Evolutionary conservation across 768 basidiomycete species (phyloP).

Genomic region (Psilocybe sp.): DNA sequence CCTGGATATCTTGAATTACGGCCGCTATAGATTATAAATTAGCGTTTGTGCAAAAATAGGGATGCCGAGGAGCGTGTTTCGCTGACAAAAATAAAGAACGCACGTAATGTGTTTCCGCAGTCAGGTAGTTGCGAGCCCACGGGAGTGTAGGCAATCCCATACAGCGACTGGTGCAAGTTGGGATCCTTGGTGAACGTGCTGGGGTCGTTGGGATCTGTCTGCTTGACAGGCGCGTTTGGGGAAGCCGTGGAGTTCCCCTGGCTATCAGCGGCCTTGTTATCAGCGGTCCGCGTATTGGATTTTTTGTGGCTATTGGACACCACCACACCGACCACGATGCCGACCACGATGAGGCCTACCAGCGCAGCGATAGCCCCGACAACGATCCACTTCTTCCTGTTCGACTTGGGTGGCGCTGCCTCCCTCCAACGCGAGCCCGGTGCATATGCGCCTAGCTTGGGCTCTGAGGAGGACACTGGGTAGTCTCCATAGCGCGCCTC

Average conservation of each 20-base stretch:
- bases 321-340: slow-evolving; percentile 54
- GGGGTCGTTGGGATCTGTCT: slow-evolving; percentile 59
- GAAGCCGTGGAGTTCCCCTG: slow-evolving; percentile 2
- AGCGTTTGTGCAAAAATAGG: not conserved
- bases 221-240: slow-evolving; percentile 17
- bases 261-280: too few relatives aligned
- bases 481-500: not conserved
- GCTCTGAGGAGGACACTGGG: slow-evolving; percentile 5
- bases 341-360: slow-evolving; percentile 43
- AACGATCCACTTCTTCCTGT: slow-evolving; percentile 29
- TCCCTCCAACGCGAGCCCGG: slow-evolving; percentile 16
- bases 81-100: slow-evolving; percentile 12
- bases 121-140: slow-evolving; percentile 65
- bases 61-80: not conserved
- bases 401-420: slow-evolving; percentile 14
- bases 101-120: slow-evolving; percentile 56
- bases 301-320: slow-evolving; percentile 40
- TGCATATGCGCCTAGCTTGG: slow-evolving; percentile 18
- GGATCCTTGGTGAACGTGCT: slow-evolving; percentile 73
- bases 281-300: slow-evolving; percentile 18
- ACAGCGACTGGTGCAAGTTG: slow-evolving; percentile 72
- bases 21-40: slow-evolving; percentile 32
- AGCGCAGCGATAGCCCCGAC: slow-evolving; percentile 39
- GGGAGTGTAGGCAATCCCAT: slow-evolving; percentile 87
- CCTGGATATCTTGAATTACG: slow-evolving; percentile 74